These are phyloP conservation scores for Leccinum arenicola DNA, from an alignment of 768 basidiomycete species.

Conservation along the genomic window DNA sequence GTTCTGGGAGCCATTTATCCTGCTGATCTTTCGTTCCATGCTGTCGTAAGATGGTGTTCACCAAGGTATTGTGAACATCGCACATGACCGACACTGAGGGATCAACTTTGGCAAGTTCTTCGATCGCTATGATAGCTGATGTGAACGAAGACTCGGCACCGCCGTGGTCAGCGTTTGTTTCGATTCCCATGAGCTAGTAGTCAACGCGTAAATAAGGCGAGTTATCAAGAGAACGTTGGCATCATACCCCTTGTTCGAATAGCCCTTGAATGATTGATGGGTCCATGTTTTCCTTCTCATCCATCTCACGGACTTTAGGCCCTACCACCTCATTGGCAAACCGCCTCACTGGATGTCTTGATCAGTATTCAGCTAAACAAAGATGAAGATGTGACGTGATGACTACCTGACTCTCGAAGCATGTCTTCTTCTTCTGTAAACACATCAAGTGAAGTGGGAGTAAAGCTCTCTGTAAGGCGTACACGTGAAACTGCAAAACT, in stretches of 20 bases:
- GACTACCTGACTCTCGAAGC: conserved; percentile 85
- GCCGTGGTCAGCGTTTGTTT: conserved; percentile 78
- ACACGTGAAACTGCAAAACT: conserved; percentile 25
- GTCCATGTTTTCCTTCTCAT: conserved; percentile 96
- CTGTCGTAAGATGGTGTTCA: conserved; percentile 89
- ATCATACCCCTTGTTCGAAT: conserved; percentile 90
- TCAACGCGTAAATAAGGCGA: not conserved
- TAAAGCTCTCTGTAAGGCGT: conserved; percentile 26
- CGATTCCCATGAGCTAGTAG: conserved; percentile 97
- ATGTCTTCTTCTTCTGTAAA: conserved; percentile 96
- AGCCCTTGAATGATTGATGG: conserved; percentile 79
- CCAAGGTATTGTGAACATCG: conserved; percentile 98
- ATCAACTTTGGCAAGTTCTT: conserved; percentile 95
- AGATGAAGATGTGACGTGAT: not conserved
- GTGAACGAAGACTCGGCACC: conserved; percentile 93
- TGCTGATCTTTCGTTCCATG: conserved; percentile 84
- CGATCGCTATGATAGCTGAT: conserved; percentile 92
- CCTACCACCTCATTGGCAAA: conserved; percentile 88
- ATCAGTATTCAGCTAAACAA: conserved; percentile 3
- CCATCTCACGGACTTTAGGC: conserved; percentile 95
- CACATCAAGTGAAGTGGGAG: conserved; percentile 63
- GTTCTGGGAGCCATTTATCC: conserved; percentile 82
- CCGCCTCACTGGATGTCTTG: conserved; percentile 61
- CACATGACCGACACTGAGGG: conserved; percentile 95
- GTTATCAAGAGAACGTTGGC: not conserved